Percentiles rank a stretch among this genome's conserved stretches.
phyloP scores from a whole-genome alignment of 148 eudicot genomes.

The Simmondsia chinensis region DNA sequence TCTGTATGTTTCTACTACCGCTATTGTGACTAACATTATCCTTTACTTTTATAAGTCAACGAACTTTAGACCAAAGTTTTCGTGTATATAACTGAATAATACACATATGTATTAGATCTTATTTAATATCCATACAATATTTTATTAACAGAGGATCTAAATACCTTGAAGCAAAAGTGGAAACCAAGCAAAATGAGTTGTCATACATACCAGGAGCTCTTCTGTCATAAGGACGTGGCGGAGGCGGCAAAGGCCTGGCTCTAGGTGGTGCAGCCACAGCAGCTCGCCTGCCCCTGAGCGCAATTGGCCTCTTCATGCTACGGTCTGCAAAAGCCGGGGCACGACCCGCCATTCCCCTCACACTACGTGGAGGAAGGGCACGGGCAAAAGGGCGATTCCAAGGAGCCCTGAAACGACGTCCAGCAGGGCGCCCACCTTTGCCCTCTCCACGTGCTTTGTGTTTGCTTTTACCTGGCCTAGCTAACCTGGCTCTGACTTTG shows the following conservation, averaged over 20 bases:
- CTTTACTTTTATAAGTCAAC: no score
- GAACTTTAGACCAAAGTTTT: no score
- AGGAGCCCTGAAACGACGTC: constrained; percentile 51
- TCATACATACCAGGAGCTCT: constrained; percentile 79
- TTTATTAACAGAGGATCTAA: no score
- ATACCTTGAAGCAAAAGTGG: no score
- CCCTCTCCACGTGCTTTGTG: constrained; percentile 43
- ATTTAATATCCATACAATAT: no score
- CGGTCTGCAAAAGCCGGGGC: constrained; percentile 43
- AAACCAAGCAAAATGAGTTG: neutral
- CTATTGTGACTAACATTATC: no score
- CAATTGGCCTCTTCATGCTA: constrained; percentile 52
- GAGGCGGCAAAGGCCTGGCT: constrained; percentile 61
- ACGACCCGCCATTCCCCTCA: constrained; percentile 41
- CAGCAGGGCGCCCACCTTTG: constrained; percentile 36
- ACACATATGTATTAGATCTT: no score
- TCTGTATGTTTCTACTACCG: no score
- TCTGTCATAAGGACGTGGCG: constrained; percentile 73
- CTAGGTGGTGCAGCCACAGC: constrained; percentile 49
- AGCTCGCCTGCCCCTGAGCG: constrained; percentile 54
- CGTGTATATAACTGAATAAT: no score
- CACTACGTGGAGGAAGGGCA: constrained; percentile 40
- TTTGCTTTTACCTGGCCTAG: constrained; percentile 89
- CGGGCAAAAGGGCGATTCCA: constrained; percentile 73
- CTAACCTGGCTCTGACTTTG: constrained; percentile 87